phyloP scores from a whole-genome alignment of 495 filamentous ascomycete genomes.

The Annulohypoxylon bovei region DNA sequence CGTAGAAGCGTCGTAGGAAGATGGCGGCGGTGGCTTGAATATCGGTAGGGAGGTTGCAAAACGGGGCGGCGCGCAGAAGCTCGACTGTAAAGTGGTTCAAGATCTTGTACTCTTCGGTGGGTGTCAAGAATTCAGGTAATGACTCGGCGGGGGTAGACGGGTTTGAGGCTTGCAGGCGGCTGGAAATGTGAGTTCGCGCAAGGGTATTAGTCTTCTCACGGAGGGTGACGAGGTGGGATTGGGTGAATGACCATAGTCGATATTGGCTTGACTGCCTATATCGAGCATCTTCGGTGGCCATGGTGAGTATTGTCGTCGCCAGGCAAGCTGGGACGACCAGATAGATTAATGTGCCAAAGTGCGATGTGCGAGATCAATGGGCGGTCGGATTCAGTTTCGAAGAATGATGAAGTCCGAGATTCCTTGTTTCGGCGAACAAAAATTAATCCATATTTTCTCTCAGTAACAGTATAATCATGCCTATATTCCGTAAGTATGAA shows the following conservation, averaged over 20 bases:
- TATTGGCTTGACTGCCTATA: conserved; percentile 94
- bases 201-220: conserved; percentile 79
- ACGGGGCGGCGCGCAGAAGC: conserved; percentile 76
- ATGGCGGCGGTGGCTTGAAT: conserved; percentile 91
- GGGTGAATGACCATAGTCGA: conserved; percentile 91
- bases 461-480: neutral
- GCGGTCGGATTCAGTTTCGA: too few species aligned
- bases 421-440: neutral
- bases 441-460: neutral
- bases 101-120: conserved; percentile 83
- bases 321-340: neutral
- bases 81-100: conserved; percentile 81
- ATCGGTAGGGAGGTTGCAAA: conserved; percentile 79
- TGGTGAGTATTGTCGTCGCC: conserved; percentile 24
- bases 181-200: conserved; percentile 75
- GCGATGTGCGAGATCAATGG: too few species aligned
- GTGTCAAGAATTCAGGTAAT: conserved; percentile 75
- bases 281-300: conserved; percentile 80
- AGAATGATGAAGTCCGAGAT: neutral
- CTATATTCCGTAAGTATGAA: neutral
- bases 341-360: neutral
- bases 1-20: conserved; percentile 93
- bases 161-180: conserved; percentile 49
- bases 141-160: conserved; percentile 46
- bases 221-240: conserved; percentile 70